A percentile compares a stretch with the other conserved stretches of the same genome.
Conservation (phyloP, 305 asterid species). For the Rubia peregrina region DNA sequence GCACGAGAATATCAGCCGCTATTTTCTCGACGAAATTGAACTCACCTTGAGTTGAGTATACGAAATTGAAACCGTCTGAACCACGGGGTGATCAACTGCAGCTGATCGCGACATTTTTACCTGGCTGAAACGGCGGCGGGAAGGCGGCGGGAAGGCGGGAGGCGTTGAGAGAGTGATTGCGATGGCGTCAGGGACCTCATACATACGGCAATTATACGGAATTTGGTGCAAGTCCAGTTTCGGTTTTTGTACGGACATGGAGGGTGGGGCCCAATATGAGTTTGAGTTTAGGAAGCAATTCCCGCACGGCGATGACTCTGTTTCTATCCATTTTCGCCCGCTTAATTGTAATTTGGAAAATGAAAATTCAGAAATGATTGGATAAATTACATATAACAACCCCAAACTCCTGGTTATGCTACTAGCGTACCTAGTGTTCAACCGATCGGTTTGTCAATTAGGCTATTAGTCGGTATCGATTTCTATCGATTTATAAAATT, state of each 20-base stretch:
- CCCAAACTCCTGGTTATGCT: too few relatives aligned
- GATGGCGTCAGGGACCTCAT: slow-evolving; percentile 5
- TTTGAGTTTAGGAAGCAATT: background rate
- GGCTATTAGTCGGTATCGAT: too few relatives aligned
- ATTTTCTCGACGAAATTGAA: slow-evolving; percentile 5
- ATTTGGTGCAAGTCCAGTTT: background rate
- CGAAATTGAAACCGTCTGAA: slow-evolving; percentile 54
- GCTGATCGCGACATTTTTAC: slow-evolving; percentile 23
- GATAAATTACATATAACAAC: too few relatives aligned
- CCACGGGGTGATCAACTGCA: slow-evolving; percentile 28
- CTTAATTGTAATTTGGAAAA: background rate
- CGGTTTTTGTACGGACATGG: background rate
- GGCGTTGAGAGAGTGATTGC: slow-evolving; percentile 10
- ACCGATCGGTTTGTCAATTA: too few relatives aligned
- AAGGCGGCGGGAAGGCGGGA: slow-evolving; percentile 6
- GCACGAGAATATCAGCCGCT: background rate
- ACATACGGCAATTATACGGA: background rate
- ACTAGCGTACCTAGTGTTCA: too few relatives aligned
- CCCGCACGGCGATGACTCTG: slow-evolving; percentile 8
- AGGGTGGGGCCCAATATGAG: background rate
- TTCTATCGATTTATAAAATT: too few relatives aligned
- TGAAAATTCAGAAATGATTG: background rate
- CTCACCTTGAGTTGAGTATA: slow-evolving; percentile 46
- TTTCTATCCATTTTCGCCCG: background rate
- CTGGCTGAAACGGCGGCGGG: slow-evolving; percentile 6